Evolutionary conservation across 2,329 filamentous ascomycete genomes (phyloP), one percentile per base, ranked within the genome.

Genomic region (Exophiala oligosperma): DNA sequence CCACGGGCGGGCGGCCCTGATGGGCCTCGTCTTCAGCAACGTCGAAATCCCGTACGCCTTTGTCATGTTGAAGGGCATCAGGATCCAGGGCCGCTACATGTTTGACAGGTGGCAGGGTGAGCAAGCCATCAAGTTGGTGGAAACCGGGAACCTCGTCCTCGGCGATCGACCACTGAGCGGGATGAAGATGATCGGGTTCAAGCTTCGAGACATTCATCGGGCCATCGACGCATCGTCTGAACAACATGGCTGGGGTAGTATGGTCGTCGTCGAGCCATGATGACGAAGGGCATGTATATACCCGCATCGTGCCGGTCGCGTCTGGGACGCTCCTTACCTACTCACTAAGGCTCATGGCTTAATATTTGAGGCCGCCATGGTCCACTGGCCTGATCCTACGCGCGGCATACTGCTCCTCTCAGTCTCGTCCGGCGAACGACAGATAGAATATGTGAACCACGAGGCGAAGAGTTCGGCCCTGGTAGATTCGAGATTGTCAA

Each of bases 181-280:
- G 12, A 9, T 32, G 12, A 47, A 55, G 28, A 35, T 55, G 23
- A 2, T 49, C 6, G 17, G 12, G 3, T 55, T 55, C 52, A 37
- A 37, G 14, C 43, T 55, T 7, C 23, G 49, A 26, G 38, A 49
- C 26, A 37, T 55, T 12, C 29, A 49, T 14, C 37, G 38, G 32
- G 52, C 52, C 3, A 28, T 55, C 14, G 52, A 55, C 32, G 21
- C 9, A 6, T 43, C 52, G 9, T 7, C 21, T 12, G 21, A 48
- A 24, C 23, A 17, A 21, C 26, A 12, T 32, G 43, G 43, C 12
- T 55, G 52, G 52, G 52, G 40, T 14, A 32, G 49, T 24, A n/a
- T 40, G 43, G 17, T 55, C 12, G 52, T 55, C 5, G 9, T 55
- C 14, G 43, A 49, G 43, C 52, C 52, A 32, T 55, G 43, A 54